Base-by-base conservation (phyloP, 192 early-diverging fungal genomes). In the Mortierella alpina region DNA sequence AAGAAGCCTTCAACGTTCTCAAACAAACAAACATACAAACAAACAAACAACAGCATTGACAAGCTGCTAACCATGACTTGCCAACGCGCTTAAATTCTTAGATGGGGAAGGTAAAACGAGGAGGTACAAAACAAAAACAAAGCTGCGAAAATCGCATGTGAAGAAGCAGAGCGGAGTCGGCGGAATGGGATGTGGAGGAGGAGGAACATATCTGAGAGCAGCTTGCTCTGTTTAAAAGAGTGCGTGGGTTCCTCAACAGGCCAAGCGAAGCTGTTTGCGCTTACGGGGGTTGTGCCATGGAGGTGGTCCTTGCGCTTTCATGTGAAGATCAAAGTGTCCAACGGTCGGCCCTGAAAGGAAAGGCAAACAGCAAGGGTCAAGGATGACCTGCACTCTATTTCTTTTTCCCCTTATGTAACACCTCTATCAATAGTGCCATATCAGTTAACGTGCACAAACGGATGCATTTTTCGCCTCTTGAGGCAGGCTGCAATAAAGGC, bases 71-170 rank as follows among this genome's bases (percentile, higher is more conserved):
- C 42, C 31, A 31, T 31, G 31, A 31, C 31, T 2, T 31, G 31
- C 31, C 31, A 31, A 31, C 31, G 31, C 31, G 31, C 31, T 31
- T 31, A 31, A 31, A 31, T 31, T 31, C 31, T 31, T 31, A 31
- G 31, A 31, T 31, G 31, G 31, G 31, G 31, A 31, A 31, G 31
- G 31, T 31, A 31, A 49, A 41, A 51, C 2, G 15, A 48, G 11
- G 7, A 41, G 2, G 17, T 1, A 12, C 40, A n/a, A 66, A 56
- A 20, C 40, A 70, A 70, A 48, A 70, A 70, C 67, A 69, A 69
- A 60, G 45, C 56, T 69, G 67, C 45, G 68, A 70, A 60, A 70
- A 59, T 70, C 68, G 68, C 68, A 70, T 70, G 68, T 70, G 68
- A 70, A 70, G 51, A 54, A n/a, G 13, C 17, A 23, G 40, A 53